phyloP scores from a whole-genome alignment of 305 asterid species.

The Fraxinus nigra region DNA sequence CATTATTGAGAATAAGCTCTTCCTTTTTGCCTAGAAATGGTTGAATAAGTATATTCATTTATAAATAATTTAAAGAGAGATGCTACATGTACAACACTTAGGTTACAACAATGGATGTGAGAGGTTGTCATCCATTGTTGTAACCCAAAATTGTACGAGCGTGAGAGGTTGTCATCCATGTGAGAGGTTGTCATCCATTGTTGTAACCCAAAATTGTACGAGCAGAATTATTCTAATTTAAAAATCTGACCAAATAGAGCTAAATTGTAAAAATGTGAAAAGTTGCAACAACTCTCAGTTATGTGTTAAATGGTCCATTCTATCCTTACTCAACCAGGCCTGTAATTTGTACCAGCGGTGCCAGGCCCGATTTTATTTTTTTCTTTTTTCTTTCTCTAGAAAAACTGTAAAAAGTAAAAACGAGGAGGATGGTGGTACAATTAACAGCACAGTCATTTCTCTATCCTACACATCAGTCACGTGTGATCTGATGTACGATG shows the following conservation, averaged over 20 bases:
- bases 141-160: too few species aligned
- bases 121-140: too few species aligned
- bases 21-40: conserved; percentile 45
- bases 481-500: conserved; percentile 43
- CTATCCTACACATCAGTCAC: conserved; percentile 36
- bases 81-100: too few species aligned
- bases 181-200: too few species aligned
- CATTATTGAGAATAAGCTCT: conserved; percentile 53
- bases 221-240: too few species aligned
- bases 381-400: too few species aligned
- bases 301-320: not conserved
- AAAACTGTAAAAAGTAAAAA: not conserved
- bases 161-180: too few species aligned
- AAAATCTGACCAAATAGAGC: too few species aligned
- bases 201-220: too few species aligned
- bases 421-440: not conserved
- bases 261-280: not conserved
- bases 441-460: not conserved
- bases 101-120: too few species aligned
- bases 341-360: not conserved
- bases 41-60: too few species aligned
- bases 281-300: not conserved
- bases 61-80: too few species aligned
- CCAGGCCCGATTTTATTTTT: not conserved
- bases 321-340: not conserved